phyloP scores from a whole-genome alignment of 129 eudicot genomes.

The Centaurea solstitialis region DNA sequence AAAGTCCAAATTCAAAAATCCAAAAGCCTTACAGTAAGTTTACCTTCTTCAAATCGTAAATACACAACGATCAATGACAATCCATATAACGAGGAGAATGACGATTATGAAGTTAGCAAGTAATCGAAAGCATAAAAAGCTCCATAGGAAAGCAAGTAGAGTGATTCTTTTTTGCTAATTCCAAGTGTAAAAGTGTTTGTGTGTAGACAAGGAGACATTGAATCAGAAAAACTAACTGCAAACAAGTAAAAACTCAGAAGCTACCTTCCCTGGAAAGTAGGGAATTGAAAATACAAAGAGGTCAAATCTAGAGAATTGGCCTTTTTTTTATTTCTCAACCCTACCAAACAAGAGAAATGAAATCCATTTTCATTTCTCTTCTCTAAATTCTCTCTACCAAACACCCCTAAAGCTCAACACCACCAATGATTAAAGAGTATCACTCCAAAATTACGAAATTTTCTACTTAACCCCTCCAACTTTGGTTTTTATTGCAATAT shows the following conservation, averaged over 20 bases:
- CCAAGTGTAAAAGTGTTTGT: neutral
- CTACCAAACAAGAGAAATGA: too few species aligned
- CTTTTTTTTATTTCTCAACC: too few species aligned
- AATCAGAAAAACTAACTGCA: conserved; percentile 13
- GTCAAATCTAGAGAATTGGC: too few species aligned
- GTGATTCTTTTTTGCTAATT: neutral
- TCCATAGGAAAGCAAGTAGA: neutral
- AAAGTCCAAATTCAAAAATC: neutral
- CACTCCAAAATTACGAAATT: too few species aligned
- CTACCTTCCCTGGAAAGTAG: too few species aligned
- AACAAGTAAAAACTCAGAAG: conserved; percentile 6
- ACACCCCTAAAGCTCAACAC: too few species aligned
- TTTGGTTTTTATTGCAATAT: too few species aligned
- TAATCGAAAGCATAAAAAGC: conserved; percentile 18
- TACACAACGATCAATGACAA: conserved; percentile 4
- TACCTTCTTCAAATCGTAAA: neutral
- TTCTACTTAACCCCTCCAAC: too few species aligned
- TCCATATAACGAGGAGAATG: neutral
- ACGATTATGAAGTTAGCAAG: conserved; percentile 23
- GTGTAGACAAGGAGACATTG: conserved; percentile 4
- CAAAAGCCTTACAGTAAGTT: conserved; percentile 17
- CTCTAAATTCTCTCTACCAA: too few species aligned
- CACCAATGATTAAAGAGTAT: too few species aligned
- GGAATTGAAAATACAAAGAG: too few species aligned
- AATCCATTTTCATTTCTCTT: too few species aligned